phyloP scores from a whole-genome alignment of 352 stramenopile species.

The Globisporangium takayamanum region DNA sequence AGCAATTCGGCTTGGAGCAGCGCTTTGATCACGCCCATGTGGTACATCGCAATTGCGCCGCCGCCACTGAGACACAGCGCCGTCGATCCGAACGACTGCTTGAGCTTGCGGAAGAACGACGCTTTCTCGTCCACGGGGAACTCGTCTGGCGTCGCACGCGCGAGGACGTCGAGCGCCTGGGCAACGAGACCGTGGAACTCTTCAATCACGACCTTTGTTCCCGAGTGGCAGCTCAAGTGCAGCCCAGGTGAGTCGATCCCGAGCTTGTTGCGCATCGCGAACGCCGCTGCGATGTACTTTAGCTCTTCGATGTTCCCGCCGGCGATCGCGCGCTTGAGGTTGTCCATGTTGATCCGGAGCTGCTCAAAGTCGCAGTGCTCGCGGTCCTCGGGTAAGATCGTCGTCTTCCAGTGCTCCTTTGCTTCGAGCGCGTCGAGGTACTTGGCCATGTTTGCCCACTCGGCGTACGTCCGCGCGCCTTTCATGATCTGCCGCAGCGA shows the following conservation, averaged over 20 bases:
- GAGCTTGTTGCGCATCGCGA: conserved; percentile 59
- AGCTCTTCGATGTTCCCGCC: conserved; percentile 38
- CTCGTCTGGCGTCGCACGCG: conserved; percentile 16
- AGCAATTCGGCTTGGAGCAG: conserved; percentile 83
- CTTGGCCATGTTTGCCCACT: conserved; percentile 58
- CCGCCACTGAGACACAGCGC: conserved; percentile 90
- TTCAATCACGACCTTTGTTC: conserved; percentile 56
- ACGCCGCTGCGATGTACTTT: conserved; percentile 53
- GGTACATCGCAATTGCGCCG: conserved; percentile 92
- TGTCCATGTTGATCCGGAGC: conserved; percentile 33
- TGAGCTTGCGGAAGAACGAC: conserved; percentile 47
- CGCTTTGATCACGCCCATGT: conserved; percentile 89
- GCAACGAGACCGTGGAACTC: conserved; percentile 43
- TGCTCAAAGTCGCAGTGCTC: conserved; percentile 62
- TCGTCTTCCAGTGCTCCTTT: conserved; percentile 56
- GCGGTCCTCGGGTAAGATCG: conserved; percentile 30
- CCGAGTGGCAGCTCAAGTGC: conserved; percentile 47
- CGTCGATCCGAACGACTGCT: conserved; percentile 85
- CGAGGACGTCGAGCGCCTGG: conserved; percentile 36
- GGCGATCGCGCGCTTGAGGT: conserved; percentile 24
- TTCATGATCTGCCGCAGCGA: conserved; percentile 58
- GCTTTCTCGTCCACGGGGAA: conserved; percentile 41
- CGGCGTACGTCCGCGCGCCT: conserved; percentile 35
- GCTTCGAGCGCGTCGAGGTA: conserved; percentile 56
- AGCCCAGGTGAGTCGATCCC: conserved; percentile 49